Evolutionary conservation across 768 basidiomycete species (phyloP).

Genomic region (Pleurotus giganteus): DNA sequence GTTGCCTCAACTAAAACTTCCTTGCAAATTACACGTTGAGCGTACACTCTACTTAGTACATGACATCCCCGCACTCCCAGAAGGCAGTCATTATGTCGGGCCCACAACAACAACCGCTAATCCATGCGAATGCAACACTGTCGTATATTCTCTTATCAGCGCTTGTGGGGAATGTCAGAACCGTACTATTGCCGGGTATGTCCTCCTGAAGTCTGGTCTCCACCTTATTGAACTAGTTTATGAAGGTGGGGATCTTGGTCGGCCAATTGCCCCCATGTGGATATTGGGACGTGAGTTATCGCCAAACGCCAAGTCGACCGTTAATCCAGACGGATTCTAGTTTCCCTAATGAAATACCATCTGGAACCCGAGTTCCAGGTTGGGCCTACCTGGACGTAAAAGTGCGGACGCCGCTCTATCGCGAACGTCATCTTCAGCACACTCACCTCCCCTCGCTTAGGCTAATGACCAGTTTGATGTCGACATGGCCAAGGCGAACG

Average conservation of each 20-base stretch:
- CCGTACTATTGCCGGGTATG: constrained; percentile 28
- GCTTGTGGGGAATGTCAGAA: constrained; percentile 46
- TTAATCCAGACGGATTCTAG: constrained; percentile 1
- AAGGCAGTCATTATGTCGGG: constrained; percentile 20
- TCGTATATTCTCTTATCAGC: constrained; percentile 38
- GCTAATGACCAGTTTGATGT: constrained; percentile 1
- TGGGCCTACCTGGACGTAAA: constrained; percentile 27
- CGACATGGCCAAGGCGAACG: constrained; percentile 2
- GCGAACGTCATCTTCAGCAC: constrained; percentile 10
- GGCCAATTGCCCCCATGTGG: constrained; percentile 18
- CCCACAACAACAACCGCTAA: constrained; percentile 24
- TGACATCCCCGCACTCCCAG: constrained; percentile 24
- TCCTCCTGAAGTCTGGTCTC: neutral
- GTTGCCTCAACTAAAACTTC: neutral
- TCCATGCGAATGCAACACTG: constrained; percentile 40
- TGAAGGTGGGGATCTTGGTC: constrained; percentile 20
- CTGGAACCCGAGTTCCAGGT: constrained; percentile 19
- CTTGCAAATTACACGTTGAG: constrained; percentile 1
- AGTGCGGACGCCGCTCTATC: neutral
- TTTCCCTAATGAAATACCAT: constrained; percentile 21
- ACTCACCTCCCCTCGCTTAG: neutral
- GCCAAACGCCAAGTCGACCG: no score
- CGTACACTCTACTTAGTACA: constrained; percentile 22
- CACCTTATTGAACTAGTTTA: neutral
- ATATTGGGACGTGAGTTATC: constrained; percentile 12